phyloP scores from a whole-genome alignment of 2,329 filamentous ascomycete species.

The Colletotrichum destructivum region DNA sequence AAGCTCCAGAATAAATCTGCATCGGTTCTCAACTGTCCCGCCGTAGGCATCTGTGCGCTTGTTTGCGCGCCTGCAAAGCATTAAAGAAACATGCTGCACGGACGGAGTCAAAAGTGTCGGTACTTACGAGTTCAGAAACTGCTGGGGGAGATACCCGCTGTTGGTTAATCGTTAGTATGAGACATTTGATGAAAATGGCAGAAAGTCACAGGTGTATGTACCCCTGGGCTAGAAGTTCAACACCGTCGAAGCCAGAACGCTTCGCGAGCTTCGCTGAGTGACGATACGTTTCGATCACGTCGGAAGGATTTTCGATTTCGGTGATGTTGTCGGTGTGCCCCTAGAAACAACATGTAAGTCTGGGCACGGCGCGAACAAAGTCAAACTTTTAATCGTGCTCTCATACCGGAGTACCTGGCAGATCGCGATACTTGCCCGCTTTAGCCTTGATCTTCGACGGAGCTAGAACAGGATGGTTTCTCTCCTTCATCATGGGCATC shows the following conservation, averaged over 20 bases:
- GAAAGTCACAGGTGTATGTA: background rate
- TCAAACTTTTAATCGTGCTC: background rate
- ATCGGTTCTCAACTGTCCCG: slow-evolving; percentile 65
- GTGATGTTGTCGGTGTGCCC: slow-evolving; percentile 24
- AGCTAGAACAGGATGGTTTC: background rate
- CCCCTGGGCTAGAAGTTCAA: slow-evolving; percentile 51
- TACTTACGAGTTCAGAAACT: slow-evolving; percentile 31
- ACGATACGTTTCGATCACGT: slow-evolving; percentile 43
- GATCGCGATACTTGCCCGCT: slow-evolving; percentile 26
- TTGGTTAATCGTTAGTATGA: background rate
- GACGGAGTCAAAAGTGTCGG: background rate
- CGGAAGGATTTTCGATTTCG: slow-evolving; percentile 8
- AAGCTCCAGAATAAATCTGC: slow-evolving; percentile 62
- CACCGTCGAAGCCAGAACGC: slow-evolving; percentile 64
- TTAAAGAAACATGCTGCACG: no score
- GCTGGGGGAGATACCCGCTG: slow-evolving; percentile 32
- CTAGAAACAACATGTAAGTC: background rate
- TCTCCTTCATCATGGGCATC: slow-evolving; percentile 17
- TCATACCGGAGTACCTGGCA: slow-evolving; percentile 13
- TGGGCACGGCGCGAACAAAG: background rate
- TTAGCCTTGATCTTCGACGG: slow-evolving; percentile 6
- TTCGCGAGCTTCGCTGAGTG: slow-evolving; percentile 42
- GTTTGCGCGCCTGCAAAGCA: slow-evolving; percentile 55
- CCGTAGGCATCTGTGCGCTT: slow-evolving; percentile 64
- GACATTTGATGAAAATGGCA: background rate